Conservation (phyloP, 2,329 filamentous ascomycete species). For the Fusarium tupiense region DNA sequence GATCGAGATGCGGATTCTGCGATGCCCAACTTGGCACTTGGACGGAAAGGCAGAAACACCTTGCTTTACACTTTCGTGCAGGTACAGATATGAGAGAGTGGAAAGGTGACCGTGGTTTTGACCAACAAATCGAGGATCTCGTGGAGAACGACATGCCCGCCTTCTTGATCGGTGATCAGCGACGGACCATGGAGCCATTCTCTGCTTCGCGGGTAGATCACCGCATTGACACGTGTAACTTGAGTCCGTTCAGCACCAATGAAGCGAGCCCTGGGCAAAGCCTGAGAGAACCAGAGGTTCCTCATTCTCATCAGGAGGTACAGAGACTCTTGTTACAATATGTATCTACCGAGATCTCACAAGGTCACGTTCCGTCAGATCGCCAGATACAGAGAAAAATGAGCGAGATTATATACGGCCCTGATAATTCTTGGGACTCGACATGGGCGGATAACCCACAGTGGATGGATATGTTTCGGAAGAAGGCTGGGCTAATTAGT, state of each 20-base stretch:
- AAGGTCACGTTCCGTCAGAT: background rate
- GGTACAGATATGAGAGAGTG: background rate
- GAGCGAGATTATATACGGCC: background rate
- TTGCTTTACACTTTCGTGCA: background rate
- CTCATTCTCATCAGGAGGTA: background rate
- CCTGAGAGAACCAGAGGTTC: fast-evolving
- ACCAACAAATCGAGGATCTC: fast-evolving
- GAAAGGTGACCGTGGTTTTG: background rate
- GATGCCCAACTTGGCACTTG: background rate
- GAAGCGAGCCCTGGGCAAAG: background rate
- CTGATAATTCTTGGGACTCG: background rate
- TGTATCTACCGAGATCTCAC: background rate
- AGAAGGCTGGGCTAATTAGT: background rate
- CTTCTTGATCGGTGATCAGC: background rate
- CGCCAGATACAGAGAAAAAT: background rate
- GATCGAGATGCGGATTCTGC: background rate
- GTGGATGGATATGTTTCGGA: background rate
- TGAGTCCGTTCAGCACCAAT: background rate
- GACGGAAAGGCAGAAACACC: background rate
- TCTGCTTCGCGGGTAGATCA: background rate
- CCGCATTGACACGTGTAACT: fast-evolving
- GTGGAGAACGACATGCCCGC: background rate
- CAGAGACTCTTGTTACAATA: background rate
- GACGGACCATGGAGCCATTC: background rate
- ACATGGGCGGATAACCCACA: background rate